Evolutionary conservation across 345 rosid species (phyloP), one percentile per base, ranked within the genome.

Genomic region (Gossypium herbaceum): DNA sequence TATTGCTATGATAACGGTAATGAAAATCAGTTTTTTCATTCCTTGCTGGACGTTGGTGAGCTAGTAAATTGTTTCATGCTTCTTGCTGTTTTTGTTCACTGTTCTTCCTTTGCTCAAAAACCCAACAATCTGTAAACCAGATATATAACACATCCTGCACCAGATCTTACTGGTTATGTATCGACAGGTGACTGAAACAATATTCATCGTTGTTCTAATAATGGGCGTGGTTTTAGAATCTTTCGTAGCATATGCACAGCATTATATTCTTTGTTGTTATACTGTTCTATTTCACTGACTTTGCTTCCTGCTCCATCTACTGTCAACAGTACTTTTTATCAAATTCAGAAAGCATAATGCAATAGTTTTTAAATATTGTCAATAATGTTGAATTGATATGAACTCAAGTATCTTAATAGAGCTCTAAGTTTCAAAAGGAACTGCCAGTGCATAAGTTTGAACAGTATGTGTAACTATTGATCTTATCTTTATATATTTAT

Each of bases 131-230:
- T 12, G 22, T 71, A n/a, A 66, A 57, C 68, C 94, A 96, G 99
- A 96, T 76, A 96, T 77, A 96, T 96, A 44, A 96, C 97, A 2
- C 98, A 96, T 83, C 98, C 99, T 24, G 92, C 94, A 74, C 98
- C 99, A 20, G 99, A 96, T 89, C 98, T 96, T 80, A 93, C 97
- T 34, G 98, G 99, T 59, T 96, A 96, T 79, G 93, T 93, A 93
- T 74, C 85, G 97, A 83, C 97, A 88, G 94, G 97, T 87, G 19
- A 60, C 44, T 24, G 2, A 47, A 61, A 73, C 11, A 73, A 9
- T 41, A 12, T 72, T 43, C 52, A 39, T 56, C 57, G 19, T 55
- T 51, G 57, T 50, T 57, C 43, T 47, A 60, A 44, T 24, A 11
- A 11, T 25, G 27, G n/a, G 3, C 20, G 27, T 25, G 39, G 54